Evolutionary conservation across 495 filamentous ascomycete genomes (phyloP), one percentile per base, ranked within the genome.

Genomic region (Immersiella caudata): DNA sequence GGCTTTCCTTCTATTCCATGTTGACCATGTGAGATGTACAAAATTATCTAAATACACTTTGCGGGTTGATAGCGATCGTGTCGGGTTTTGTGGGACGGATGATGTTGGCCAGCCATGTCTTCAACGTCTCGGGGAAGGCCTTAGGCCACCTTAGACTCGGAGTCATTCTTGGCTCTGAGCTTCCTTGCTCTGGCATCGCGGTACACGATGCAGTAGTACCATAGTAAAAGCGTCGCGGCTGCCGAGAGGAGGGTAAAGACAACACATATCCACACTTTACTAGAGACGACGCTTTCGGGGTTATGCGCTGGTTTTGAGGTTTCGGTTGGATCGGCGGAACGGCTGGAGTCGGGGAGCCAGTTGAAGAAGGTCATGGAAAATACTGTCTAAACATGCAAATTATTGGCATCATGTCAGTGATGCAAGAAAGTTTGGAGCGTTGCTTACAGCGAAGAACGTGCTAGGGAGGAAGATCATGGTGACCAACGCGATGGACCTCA

Each of bases 391-490:
- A 22, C 14, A n/a, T n/a, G 21, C 2, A 14, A 24, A n/a, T n/a
- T 26, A 55, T 22, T n/a, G 14, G 25, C 8, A 2, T 2, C 7
- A 1, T 22, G 6, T 22, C 52, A 4, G 2, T 2, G 52, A 2
- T 18, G 4, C 40, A 2, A n/a, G 52, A 55, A n/a, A 26, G 52
- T 11, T 11, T 11, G 52, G 2, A 11, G 20, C 7, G 25, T 24
- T 9, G 52, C 66, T 58, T 11, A 68, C 59, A 2, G 66, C 59
- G 25, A 68, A 59, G 24, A 68, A 68, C 20, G 66, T 68, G 5
- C 66, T 60, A 0, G 66, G 66, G 1, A 68, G 33, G 22, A 68
- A 68, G 33, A 68, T 27, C 66, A 68, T 64, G 1, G 66, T 64
- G 12, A 68, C 59, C 26, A 68, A 21, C 2, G 66, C 59, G 9